Conservation (phyloP, 805 yeast genomes). For the Candida glaebosa region DNA sequence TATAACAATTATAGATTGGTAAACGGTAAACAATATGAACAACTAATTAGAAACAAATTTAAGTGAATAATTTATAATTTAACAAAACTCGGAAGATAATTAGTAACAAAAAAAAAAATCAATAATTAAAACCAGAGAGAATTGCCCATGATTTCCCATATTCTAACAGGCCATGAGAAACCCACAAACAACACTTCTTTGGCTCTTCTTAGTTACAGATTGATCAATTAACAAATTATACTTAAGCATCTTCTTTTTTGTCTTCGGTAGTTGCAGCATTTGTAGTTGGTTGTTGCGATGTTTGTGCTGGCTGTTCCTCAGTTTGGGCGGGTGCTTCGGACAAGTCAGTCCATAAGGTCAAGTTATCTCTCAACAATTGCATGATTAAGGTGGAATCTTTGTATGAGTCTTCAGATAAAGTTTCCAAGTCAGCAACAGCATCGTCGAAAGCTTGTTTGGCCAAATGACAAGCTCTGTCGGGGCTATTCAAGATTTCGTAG, state of each 20-base stretch:
- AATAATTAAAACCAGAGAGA: no score
- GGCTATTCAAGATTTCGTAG: slow-evolving; percentile 96
- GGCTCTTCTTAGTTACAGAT: no score
- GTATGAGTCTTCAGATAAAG: slow-evolving; percentile 96
- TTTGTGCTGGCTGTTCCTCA: slow-evolving; percentile 30
- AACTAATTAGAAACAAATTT: slow-evolving; percentile 6
- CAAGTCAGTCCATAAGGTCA: slow-evolving; percentile 98
- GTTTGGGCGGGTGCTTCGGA: slow-evolving; percentile 62
- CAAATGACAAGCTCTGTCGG: slow-evolving; percentile 97
- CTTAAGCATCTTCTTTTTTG: slow-evolving; percentile 2
- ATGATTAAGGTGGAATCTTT: slow-evolving; percentile 97
- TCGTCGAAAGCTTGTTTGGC: slow-evolving; percentile 99
- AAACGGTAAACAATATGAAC: slow-evolving; percentile 3
- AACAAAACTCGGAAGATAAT: no score
- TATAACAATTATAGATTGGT: no score
- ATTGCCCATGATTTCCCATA: no score
- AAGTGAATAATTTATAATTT: no score
- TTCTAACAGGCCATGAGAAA: no score
- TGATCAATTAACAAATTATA: no score
- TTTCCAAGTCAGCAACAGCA: slow-evolving; percentile 97
- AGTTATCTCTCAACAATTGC: slow-evolving; percentile 98
- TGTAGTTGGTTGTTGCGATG: slow-evolving; percentile 13
- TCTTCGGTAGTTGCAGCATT: slow-evolving; percentile 20
- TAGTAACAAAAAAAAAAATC: slow-evolving; percentile 1
- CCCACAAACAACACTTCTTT: no score